A percentile compares a stretch with the other conserved stretches of the same genome.
These are phyloP conservation scores for Sugiyamaella neomexicana DNA, from an alignment of 1,139 yeast genomes.

Conservation along the genomic window DNA sequence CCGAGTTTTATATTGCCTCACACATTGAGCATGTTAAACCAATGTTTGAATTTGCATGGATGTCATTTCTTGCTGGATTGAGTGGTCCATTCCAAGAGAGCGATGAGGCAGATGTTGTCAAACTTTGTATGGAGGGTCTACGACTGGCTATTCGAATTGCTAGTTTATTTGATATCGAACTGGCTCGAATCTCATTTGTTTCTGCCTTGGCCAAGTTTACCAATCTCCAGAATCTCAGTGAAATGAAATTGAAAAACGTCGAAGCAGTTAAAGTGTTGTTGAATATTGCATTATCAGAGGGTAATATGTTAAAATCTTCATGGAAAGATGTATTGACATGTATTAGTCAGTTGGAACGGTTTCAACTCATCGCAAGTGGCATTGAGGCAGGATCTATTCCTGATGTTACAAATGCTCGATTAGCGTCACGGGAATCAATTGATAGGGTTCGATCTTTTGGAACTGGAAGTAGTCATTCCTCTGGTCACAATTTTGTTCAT, in stretches of 20 bases:
- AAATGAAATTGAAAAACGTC: constrained; percentile 76
- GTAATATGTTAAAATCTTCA: constrained; percentile 64
- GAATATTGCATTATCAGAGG: constrained; percentile 77
- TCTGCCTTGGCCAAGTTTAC: constrained; percentile 89
- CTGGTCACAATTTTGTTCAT: neutral
- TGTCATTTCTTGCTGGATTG: constrained; percentile 91
- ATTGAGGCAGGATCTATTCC: constrained; percentile 83
- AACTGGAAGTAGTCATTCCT: constrained; percentile 6
- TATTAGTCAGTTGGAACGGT: constrained; percentile 86
- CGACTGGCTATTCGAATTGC: constrained; percentile 79
- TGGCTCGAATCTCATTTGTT: constrained; percentile 85
- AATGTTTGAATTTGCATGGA: constrained; percentile 93
- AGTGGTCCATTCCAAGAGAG: constrained; percentile 91
- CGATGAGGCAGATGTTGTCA: constrained; percentile 74
- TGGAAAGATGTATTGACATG: constrained; percentile 86
- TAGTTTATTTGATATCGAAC: constrained; percentile 77
- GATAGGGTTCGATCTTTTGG: constrained; percentile 32
- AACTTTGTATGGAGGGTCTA: constrained; percentile 78
- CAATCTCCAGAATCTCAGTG: constrained; percentile 74
- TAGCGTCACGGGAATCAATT: constrained; percentile 51
- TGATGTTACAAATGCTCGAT: constrained; percentile 74
- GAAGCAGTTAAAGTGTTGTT: constrained; percentile 74
- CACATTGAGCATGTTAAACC: constrained; percentile 90
- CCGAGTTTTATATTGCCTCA: constrained; percentile 57
- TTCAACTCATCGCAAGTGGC: constrained; percentile 87